These are phyloP conservation scores for Amanita polypyramis DNA, from an alignment of 768 basidiomycete genomes.

Conservation along the genomic window DNA sequence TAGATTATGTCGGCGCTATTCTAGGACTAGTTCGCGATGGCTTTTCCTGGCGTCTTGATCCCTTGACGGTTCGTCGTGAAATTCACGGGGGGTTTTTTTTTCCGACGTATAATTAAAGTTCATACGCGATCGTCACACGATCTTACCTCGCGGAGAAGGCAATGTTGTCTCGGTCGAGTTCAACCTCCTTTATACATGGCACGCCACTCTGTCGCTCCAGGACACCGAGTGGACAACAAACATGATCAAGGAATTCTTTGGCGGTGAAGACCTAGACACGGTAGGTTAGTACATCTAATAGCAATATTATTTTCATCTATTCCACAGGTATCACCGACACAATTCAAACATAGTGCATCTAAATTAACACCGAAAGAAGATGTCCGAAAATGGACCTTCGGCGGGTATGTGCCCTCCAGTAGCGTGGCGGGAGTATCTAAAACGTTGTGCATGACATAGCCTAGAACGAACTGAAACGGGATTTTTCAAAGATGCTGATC, in stretches of 20 bases:
- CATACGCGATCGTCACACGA: constrained; percentile 33
- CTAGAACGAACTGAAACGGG: constrained; percentile 39
- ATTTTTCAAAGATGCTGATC: constrained; percentile 51
- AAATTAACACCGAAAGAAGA: constrained; percentile 16
- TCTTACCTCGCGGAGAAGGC: constrained; percentile 58
- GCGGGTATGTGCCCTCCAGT: constrained; percentile 20
- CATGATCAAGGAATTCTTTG: constrained; percentile 34
- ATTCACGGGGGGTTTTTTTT: not conserved
- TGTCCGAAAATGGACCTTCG: constrained; percentile 45
- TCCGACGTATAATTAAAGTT: constrained; percentile 21
- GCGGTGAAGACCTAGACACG: constrained; percentile 25
- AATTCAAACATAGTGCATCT: not conserved
- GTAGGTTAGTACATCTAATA: constrained; percentile 17
- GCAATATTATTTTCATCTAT: not conserved
- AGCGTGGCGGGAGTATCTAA: not conserved
- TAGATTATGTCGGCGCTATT: constrained; percentile 69
- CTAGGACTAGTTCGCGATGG: constrained; percentile 60
- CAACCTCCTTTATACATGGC: constrained; percentile 58
- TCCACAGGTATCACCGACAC: not conserved
- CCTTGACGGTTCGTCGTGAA: constrained; percentile 37
- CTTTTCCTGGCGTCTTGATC: constrained; percentile 56
- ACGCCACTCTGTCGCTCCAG: constrained; percentile 43
- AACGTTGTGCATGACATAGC: constrained; percentile 17
- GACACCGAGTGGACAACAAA: constrained; percentile 48
- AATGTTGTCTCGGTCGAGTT: constrained; percentile 75